Conservation (phyloP, 352 stramenopile genomes). For the Globisporangium irregulare region DNA sequence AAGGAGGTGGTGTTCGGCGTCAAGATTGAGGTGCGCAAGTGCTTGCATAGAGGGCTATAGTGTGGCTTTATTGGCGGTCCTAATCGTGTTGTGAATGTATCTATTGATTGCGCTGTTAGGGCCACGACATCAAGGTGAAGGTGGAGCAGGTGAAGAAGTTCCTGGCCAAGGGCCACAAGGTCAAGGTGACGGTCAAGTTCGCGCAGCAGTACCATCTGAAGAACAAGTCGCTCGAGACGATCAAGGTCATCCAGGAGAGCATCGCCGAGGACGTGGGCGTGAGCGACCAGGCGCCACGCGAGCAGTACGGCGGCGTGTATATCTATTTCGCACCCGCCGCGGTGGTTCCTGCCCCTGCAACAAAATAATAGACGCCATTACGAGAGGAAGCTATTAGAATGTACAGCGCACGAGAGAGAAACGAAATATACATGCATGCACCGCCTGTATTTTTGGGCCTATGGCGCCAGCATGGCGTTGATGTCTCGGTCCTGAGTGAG, state of each 20-base stretch:
- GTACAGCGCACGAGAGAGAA: neutral
- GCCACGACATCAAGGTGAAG: conserved; percentile 71
- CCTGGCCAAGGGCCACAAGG: conserved; percentile 73
- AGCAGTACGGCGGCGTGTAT: conserved; percentile 63
- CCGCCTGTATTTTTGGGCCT: no score
- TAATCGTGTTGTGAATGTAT: conserved; percentile 5
- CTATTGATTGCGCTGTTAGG: conserved; percentile 18
- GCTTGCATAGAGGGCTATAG: neutral
- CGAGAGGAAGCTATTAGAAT: neutral
- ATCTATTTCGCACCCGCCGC: conserved; percentile 40
- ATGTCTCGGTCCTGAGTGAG: no score
- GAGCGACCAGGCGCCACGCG: conserved; percentile 26
- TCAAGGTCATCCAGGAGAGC: conserved; percentile 42
- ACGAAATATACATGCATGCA: neutral
- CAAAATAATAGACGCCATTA: conserved; percentile 16
- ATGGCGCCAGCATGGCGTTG: no score
- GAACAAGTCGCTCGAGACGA: conserved; percentile 37
- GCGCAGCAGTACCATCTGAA: conserved; percentile 58
- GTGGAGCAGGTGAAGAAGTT: conserved; percentile 66
- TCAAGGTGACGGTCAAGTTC: conserved; percentile 76
- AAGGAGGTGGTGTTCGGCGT: conserved; percentile 69
- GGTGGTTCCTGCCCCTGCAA: neutral
- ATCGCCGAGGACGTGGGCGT: conserved; percentile 39
- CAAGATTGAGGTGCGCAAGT: conserved; percentile 57
- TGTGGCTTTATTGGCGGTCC: neutral